phyloP scores from a whole-genome alignment of 768 basidiomycete genomes.

The Boletus huronensis region DNA sequence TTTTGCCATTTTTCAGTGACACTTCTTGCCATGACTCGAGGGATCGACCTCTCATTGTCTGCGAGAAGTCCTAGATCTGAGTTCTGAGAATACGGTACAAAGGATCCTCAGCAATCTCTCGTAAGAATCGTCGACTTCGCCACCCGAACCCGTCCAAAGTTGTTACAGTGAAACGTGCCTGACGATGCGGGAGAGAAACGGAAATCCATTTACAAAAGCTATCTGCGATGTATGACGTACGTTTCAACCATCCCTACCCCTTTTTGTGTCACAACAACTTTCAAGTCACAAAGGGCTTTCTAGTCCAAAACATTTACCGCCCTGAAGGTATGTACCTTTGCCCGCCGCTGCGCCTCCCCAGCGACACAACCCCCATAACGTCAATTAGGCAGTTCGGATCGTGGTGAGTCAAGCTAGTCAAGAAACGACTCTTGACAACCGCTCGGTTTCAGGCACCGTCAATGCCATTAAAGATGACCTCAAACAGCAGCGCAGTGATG shows the following conservation, averaged over 20 bases:
- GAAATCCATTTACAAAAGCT: neutral
- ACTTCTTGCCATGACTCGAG: conserved; percentile 89
- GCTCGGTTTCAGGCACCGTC: neutral
- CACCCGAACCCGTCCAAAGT: neutral
- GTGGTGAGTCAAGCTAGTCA: neutral
- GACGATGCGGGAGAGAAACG: neutral
- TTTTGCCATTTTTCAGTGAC: conserved; percentile 64
- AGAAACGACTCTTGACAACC: neutral
- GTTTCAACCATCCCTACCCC: no score
- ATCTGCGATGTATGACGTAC: neutral
- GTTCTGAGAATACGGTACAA: conserved; percentile 56
- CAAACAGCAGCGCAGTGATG: neutral
- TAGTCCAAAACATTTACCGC: neutral
- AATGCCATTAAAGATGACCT: no score
- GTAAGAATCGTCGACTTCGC: conserved; percentile 44
- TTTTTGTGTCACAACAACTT: no score
- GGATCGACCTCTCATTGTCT: conserved; percentile 66
- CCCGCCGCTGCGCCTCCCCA: no score
- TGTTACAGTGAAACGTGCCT: neutral
- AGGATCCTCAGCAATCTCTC: conserved; percentile 62
- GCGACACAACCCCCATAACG: neutral
- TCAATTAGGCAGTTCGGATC: neutral
- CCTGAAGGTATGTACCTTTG: neutral
- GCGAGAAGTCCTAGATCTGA: conserved; percentile 60
- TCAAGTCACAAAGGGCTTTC: no score